Base-by-base conservation (phyloP, 192 early-diverging fungal genomes). In the Gryganskiella cystojenkinii region DNA sequence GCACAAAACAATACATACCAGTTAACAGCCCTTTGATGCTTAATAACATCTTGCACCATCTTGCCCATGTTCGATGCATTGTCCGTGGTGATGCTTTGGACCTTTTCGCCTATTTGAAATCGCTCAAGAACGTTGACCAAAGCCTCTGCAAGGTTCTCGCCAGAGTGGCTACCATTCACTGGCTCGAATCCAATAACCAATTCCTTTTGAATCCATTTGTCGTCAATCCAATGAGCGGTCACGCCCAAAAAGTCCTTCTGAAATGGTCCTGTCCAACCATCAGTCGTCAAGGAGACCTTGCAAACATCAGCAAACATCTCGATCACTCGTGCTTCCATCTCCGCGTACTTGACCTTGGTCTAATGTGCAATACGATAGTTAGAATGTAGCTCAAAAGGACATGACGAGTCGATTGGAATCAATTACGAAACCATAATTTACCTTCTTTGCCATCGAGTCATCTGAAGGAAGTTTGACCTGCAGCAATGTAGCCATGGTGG, bases 141-240 rank as follows among this genome's bases (percentile, higher is more conserved):
- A 27, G 61, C 70, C 4, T 64, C 55, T 1, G 25, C 44, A 14
- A 64, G 51, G 22, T 46, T 52, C 46, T 64, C 42, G 27, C 61
- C 70, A 24, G 54, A 58, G 13, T 71, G 61, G 2, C 45, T 0
- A 40, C 70, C 70, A 20, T 33, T 0, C 40, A 64, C 5, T n/a
- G 43, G 70, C 56, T 64, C 70, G 25, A 72, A 64, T 17, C 70
- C 70, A 45, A 72, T 37, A 1, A 53, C 27, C 17, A 72, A 5
- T 25, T 72, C 70, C 13, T 45, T 47, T 19, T 64, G 70, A 15
- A 1, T 47, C 70, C 56, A 72, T 13, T 63, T 24, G 1, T 19
- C 17, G 9, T 71, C 61, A 10, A 71, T 71, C 70, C 70, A 71
- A 24, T 71, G 70, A 0, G 55, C 70, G 0, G 53, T 70, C 2